Evolutionary conservation across 768 basidiomycete species (phyloP), one percentile per base, ranked within the genome.

Genomic region (Nevesoporus exiguus): DNA sequence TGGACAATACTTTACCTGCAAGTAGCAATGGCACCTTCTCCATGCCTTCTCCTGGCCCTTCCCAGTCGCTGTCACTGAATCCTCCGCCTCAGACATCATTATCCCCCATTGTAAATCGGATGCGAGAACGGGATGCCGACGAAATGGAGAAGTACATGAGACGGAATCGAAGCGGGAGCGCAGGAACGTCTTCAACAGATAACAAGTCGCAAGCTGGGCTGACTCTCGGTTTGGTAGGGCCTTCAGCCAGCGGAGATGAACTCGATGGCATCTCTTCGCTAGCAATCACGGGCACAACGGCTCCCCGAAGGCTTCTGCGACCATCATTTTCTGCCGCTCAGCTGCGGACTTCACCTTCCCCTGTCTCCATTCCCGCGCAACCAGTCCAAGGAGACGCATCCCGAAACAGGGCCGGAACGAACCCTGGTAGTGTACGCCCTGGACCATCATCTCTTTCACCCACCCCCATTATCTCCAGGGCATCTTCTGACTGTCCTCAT

Each of bases 121-220:
- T 93, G 78, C 82, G 85, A 60, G 87, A 91, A 71, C 79, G 84
- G 53, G 91, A 93, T 66, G 90, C 90, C 19, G 88, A 87, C 66
- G 92, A 91, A 34, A 90, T 88, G 77, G 90, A 91, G 68, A 89
- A 91, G 63, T 93, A 91, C 66, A 76, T 90, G 67, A 77, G 81
- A 56, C 81, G 91, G 52, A 89, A 88, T 74, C 81, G 91, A 52
- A 93, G 90, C 65, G 90, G 88, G 47, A 90, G 89, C 62, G 83
- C 78, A 51, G 84, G 82, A 41, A 85, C 84, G 24, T 77, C 85
- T 19, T 88, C 87, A 1, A 86, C 86, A 14, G 87, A 90, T 61
- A 82, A 78, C 58, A 82, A 75, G 66, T 87, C 86, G 7, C 81
- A 83, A 64, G 64, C 80, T 65, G 82, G 80, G 22, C 76, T 75